Percentiles rank a stretch among this genome's conserved stretches.
Evolutionary conservation across 2,329 filamentous ascomycete genomes (phyloP).

Genomic region (Penicillium sp.): DNA sequence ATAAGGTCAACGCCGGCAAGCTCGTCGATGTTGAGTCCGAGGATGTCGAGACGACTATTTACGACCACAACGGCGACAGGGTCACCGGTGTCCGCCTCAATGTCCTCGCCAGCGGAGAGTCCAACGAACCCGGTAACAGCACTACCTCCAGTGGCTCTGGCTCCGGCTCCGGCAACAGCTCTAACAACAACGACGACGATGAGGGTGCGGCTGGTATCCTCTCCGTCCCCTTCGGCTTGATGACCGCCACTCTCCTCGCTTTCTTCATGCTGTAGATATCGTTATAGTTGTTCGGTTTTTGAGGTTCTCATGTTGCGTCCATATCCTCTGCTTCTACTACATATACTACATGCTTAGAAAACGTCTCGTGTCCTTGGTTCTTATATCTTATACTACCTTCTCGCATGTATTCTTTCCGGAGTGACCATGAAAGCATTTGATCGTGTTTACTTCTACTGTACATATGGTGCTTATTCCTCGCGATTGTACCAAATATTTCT

Average conservation of each 20-base stretch:
- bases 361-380: neutral
- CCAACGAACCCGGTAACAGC: conserved; percentile 60
- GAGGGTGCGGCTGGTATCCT: conserved; percentile 29
- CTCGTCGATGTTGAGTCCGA: conserved; percentile 65
- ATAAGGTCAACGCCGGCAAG: conserved; percentile 66
- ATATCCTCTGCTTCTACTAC: neutral
- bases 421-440: neutral
- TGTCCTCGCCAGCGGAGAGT: conserved; percentile 55
- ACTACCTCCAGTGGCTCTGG: conserved; percentile 27
- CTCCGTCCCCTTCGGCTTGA: conserved; percentile 31
- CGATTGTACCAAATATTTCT: neutral
- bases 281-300: neutral
- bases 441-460: neutral
- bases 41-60: conserved; percentile 62
- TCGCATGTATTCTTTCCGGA: neutral
- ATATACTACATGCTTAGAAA: conserved; percentile 3
- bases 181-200: conserved; percentile 23
- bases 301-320: neutral
- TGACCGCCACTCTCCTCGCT: conserved; percentile 33
- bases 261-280: conserved; percentile 33
- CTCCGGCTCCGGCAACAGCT: conserved; percentile 19
- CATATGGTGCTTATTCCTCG: neutral
- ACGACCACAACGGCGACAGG: conserved; percentile 58
- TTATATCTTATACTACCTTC: conserved; percentile 2
- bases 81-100: conserved; percentile 69